Base-by-base conservation (phyloP, 768 basidiomycete species). In the Mycena vulgaris region DNA sequence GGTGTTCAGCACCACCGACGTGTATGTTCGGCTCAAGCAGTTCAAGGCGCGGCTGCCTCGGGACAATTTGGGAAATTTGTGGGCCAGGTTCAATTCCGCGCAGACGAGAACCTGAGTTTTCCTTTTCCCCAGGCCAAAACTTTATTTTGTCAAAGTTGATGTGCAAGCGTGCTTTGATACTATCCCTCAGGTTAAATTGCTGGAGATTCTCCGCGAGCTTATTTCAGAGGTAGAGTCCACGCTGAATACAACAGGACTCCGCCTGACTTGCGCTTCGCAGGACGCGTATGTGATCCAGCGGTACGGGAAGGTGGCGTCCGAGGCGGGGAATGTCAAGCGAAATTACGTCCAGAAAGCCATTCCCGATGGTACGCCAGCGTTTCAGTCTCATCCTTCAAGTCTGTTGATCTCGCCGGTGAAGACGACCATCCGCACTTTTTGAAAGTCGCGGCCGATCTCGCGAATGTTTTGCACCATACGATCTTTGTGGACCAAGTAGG, bases 101-200 rank as follows among this genome's bases (percentile, higher is more conserved):
- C 69, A 49, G 25, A 23, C 33, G 45, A 63, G 47, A 60, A 59
- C 35, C 28, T 52, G 31, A 57, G 60, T 52, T 25, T 42, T 5
- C 13, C 40, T n/a, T 42, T 5, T 13, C 8, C 30, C 9, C 59
- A 97, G 97, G 40, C 95, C 97, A 0, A 90, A 90, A 71, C 80
- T 99, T 8, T 99, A 96, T 80, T 97, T 99, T 75, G 97, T 96
- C 58, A 99, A 99, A 80, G 89, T 98, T 28, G 98, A 99, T 77
- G 96, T 99, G 21, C 93, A 93, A 69, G 92, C 97, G 9, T 98
- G 96, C 74, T 99, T 98, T 83, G 98, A 99, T 80, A 95, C 94
- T 0, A 99, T 99, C 66, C 91, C 95, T 37, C 98, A 99, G 79
- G 85, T 88, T 10, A 96, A 92, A 75, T 81, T 99, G 49, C 80